Percentiles rank a stretch among this genome's conserved stretches.
phyloP scores from a whole-genome alignment of 2,329 filamentous ascomycete species.

The Trichoderma semiorbis region DNA sequence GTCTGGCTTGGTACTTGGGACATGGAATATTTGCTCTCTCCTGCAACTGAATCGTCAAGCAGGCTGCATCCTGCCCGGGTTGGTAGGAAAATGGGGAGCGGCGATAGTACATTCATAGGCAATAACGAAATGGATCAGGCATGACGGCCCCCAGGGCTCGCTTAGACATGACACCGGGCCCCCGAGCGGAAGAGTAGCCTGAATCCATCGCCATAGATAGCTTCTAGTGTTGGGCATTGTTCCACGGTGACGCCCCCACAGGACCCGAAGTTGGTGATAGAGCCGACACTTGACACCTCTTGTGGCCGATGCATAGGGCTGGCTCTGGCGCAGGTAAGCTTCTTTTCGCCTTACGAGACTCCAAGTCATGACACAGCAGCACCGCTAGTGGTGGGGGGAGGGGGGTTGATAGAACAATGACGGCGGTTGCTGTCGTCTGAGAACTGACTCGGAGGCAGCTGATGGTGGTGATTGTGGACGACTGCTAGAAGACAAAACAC shows the following conservation, averaged over 20 bases:
- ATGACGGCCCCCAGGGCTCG: slow-evolving; percentile 1
- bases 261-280: slow-evolving; percentile 5
- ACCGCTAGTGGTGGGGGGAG: background rate
- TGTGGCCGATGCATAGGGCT: slow-evolving; percentile 3
- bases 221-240: slow-evolving; percentile 4
- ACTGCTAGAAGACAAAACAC: background rate
- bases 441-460: slow-evolving; percentile 8
- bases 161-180: slow-evolving; percentile 1
- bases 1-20: background rate
- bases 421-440: background rate
- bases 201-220: slow-evolving; percentile 5
- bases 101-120: slow-evolving; percentile 9
- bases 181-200: slow-evolving; percentile 6
- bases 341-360: background rate
- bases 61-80: background rate
- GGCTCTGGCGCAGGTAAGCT: background rate
- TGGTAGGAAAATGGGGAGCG: background rate
- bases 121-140: slow-evolving; percentile 3
- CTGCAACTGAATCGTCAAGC: background rate
- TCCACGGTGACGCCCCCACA: slow-evolving; percentile 1
- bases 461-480: background rate
- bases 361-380: background rate
- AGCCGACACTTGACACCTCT: background rate
- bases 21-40: background rate
- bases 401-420: background rate